Percentiles rank a stretch among this genome's conserved stretches.
phyloP scores from a whole-genome alignment of 202 grass and related monocot species.

The Setaria italica region DNA sequence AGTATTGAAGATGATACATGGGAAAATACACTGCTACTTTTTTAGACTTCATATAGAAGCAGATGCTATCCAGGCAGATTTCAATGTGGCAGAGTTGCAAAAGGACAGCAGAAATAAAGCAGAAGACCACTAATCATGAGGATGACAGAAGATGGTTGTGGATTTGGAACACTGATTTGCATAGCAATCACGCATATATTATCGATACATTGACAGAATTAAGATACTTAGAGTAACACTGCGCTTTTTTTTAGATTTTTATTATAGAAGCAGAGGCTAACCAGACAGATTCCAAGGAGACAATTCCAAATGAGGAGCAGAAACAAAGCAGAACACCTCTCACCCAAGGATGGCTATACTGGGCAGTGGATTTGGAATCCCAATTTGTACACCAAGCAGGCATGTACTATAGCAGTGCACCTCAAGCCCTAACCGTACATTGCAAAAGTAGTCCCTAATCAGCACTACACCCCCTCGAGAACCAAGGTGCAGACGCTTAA shows the following conservation, averaged over 20 bases:
- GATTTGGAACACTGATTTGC: background rate
- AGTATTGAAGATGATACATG: background rate
- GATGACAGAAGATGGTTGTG: background rate
- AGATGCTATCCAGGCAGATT: background rate
- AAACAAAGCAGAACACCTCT: background rate
- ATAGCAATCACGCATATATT: background rate
- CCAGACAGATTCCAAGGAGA: too few relatives aligned
- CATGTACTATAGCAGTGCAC: background rate
- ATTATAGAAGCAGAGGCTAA: background rate
- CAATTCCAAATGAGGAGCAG: background rate
- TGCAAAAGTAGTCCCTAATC: background rate
- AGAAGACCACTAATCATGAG: background rate
- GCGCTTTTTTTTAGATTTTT: background rate
- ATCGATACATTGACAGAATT: background rate
- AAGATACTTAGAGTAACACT: background rate
- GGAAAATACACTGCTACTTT: background rate
- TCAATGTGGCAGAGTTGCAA: background rate
- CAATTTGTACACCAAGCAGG: background rate
- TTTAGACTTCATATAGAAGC: background rate
- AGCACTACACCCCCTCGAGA: background rate
- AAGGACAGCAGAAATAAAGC: background rate
- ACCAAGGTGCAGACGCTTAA: background rate
- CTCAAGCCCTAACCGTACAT: background rate
- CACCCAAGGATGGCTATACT: too few relatives aligned
- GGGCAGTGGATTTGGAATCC: background rate